A percentile compares a stretch with the other conserved stretches of the same genome.
Evolutionary conservation across 1,139 yeast species (phyloP).

Genomic region (Geotrichum histeridarum): DNA sequence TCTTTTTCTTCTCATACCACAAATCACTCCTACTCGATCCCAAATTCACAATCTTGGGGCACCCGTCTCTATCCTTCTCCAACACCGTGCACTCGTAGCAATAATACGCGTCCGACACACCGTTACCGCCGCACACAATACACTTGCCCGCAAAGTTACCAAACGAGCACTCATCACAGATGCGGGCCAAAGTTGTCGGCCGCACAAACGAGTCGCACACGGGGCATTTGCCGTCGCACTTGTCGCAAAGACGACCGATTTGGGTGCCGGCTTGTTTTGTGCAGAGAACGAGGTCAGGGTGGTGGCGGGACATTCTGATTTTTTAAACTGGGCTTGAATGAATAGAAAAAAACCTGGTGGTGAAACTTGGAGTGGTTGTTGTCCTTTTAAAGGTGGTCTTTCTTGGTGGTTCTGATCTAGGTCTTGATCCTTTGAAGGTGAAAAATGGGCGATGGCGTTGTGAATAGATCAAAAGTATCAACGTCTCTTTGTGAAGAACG

Average conservation of each 20-base stretch:
- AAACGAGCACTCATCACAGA: constrained; percentile 82
- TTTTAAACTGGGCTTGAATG: background rate
- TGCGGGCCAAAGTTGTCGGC: constrained; percentile 63
- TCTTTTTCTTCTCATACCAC: constrained; percentile 54
- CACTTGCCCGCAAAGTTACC: constrained; percentile 65
- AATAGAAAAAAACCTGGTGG: too few species aligned
- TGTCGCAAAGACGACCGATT: constrained; percentile 68
- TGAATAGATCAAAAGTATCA: too few species aligned
- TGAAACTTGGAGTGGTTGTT: too few species aligned
- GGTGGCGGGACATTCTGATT: constrained; percentile 87
- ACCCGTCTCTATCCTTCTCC: constrained; percentile 87
- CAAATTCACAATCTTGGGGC: constrained; percentile 77
- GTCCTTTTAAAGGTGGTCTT: too few species aligned
- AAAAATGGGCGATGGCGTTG: too few species aligned
- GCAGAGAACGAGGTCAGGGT: constrained; percentile 80
- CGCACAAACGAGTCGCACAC: constrained; percentile 82
- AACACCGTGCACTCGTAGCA: constrained; percentile 79
- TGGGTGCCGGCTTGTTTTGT: constrained; percentile 77
- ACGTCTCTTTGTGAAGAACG: too few species aligned
- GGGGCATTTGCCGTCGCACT: constrained; percentile 91
- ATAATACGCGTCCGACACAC: constrained; percentile 67
- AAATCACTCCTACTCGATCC: constrained; percentile 71
- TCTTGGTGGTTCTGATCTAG: too few species aligned
- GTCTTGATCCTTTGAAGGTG: too few species aligned
- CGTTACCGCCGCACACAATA: constrained; percentile 64